A percentile compares a stretch with the other conserved stretches of the same genome.
These are phyloP conservation scores for Diplodia mutila DNA, from an alignment of 2,329 filamentous ascomycete species.

Conservation along the genomic window DNA sequence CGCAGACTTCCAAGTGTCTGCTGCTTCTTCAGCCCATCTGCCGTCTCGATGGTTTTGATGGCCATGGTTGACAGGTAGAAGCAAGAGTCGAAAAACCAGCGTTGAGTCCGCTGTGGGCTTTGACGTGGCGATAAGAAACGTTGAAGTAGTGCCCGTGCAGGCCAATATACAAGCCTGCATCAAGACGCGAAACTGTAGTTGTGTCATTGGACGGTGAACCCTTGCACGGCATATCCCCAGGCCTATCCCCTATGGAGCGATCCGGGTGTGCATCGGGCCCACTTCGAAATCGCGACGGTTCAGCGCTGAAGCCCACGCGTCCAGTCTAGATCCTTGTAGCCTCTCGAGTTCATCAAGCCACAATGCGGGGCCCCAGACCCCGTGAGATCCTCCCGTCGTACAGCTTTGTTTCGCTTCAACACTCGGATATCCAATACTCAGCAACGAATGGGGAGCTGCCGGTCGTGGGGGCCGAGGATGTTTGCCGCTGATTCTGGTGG, in stretches of 20 bases:
- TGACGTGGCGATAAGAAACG: not conserved
- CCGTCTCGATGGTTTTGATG: slow-evolving; percentile 24
- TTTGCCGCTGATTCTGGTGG: not conserved
- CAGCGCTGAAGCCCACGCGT: not conserved
- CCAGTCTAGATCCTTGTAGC: slow-evolving; percentile 10
- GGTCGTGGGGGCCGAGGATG: slow-evolving; percentile 10
- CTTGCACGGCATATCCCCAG: slow-evolving; percentile 14
- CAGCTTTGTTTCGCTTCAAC: too few species aligned
- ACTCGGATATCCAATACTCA: not conserved
- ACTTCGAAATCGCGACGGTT: not conserved
- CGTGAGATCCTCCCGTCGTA: not conserved
- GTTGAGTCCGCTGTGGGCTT: slow-evolving; percentile 1
- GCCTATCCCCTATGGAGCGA: not conserved
- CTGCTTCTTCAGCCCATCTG: slow-evolving; percentile 18
- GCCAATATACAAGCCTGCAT: slow-evolving; percentile 4
- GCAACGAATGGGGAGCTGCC: not conserved
- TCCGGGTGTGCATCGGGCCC: slow-evolving; percentile 11
- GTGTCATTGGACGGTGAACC: slow-evolving; percentile 12
- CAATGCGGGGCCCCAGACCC: slow-evolving; percentile 25
- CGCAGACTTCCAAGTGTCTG: slow-evolving; percentile 26
- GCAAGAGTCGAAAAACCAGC: not conserved
- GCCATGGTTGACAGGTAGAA: slow-evolving; percentile 19
- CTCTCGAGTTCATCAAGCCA: slow-evolving; percentile 1
- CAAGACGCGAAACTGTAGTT: not conserved
- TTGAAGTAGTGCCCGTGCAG: slow-evolving; percentile 2